These are phyloP conservation scores for Talaromyces rugulosus DNA, from an alignment of 2,329 filamentous ascomycete genomes.

Conservation along the genomic window DNA sequence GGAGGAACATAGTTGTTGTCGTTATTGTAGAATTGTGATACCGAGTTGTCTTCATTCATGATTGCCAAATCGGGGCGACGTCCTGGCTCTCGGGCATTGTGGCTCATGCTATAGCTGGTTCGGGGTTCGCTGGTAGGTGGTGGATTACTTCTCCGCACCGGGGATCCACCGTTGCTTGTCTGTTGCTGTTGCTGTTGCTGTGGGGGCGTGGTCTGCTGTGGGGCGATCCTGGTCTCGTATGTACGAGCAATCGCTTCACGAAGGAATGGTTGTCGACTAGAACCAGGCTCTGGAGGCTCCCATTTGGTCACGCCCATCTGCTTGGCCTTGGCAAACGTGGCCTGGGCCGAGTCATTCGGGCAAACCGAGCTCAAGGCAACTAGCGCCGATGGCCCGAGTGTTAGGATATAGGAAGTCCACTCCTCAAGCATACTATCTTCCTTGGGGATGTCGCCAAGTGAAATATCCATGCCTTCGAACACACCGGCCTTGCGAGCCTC, in stretches of 20 bases:
- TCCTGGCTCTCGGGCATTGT: background rate
- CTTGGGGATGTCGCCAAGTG: conserved; percentile 32
- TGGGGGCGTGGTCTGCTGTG: background rate
- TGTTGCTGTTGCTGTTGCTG: background rate
- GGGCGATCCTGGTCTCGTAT: conserved; percentile 46
- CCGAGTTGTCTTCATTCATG: conserved; percentile 5
- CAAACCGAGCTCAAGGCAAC: conserved; percentile 47
- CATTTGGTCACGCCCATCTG: conserved; percentile 55
- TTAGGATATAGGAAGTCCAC: conserved; percentile 59
- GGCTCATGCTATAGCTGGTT: background rate
- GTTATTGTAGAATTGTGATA: background rate
- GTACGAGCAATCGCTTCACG: conserved; percentile 57
- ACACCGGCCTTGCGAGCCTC: conserved; percentile 55
- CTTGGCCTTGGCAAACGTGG: conserved; percentile 51
- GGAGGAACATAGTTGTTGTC: background rate
- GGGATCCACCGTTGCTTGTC: conserved; percentile 12
- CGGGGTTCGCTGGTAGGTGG: background rate
- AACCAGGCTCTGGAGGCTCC: conserved; percentile 44
- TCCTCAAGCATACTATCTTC: conserved; percentile 58
- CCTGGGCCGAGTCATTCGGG: conserved; percentile 33
- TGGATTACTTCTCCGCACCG: background rate
- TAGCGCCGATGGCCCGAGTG: conserved; percentile 54
- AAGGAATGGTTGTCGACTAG: conserved; percentile 54
- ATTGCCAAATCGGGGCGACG: background rate
- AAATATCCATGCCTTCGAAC: conserved; percentile 52